Evolutionary conservation across 345 rosid species (phyloP).

Genomic region (Pugionium cornutum): DNA sequence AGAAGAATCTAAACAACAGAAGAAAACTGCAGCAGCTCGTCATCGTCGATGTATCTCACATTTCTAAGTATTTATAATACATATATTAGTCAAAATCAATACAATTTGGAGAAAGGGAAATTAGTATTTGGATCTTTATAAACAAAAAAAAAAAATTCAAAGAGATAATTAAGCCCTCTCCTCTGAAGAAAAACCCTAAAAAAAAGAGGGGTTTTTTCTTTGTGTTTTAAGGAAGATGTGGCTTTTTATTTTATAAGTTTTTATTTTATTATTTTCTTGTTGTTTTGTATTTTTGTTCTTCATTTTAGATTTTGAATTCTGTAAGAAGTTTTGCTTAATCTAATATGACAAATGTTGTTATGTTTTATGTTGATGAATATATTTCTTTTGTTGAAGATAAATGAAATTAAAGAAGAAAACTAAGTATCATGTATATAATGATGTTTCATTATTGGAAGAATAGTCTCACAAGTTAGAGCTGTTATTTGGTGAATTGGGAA

Average conservation of each 20-base stretch:
- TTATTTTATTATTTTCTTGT: conserved; percentile 8
- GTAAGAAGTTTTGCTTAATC: conserved; percentile 40
- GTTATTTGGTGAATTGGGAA: conserved; percentile 32
- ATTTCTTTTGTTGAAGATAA: no score
- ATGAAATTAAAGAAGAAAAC: background rate
- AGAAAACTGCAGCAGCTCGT: conserved; percentile 46
- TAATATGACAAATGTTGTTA: conserved; percentile 13
- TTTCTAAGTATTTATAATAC: conserved; percentile 33
- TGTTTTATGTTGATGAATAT: background rate
- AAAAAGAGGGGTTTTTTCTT: conserved; percentile 22
- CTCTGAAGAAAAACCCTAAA: conserved; percentile 35
- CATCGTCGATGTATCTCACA: conserved; percentile 81
- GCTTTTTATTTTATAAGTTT: conserved; percentile 36
- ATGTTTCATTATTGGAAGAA: conserved; percentile 36
- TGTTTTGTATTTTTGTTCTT: conserved; percentile 9
- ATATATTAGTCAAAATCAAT: conserved; percentile 20
- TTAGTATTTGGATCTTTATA: background rate
- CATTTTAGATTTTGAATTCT: conserved; percentile 5
- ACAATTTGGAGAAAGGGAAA: conserved; percentile 23
- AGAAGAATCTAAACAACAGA: conserved; percentile 67
- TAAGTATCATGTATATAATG: conserved; percentile 6
- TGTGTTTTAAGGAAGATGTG: conserved; percentile 52
- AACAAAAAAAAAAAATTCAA: background rate
- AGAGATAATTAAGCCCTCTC: conserved; percentile 29
- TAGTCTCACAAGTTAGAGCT: conserved; percentile 32